phyloP scores from a whole-genome alignment of 768 basidiomycete genomes.

The Solioccasus polychromus region DNA sequence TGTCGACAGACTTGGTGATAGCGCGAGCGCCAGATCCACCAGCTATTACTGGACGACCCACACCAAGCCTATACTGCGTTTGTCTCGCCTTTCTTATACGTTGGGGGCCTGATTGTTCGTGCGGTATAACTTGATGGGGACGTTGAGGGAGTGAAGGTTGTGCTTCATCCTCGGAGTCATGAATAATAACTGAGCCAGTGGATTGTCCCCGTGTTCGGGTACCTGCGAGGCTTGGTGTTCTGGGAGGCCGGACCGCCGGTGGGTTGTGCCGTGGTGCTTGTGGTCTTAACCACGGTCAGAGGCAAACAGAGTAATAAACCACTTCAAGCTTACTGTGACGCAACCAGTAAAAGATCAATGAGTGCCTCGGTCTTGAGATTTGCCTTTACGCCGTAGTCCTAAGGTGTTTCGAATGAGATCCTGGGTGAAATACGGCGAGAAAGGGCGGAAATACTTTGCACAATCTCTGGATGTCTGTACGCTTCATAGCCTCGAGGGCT shows the following conservation, averaged over 20 bases:
- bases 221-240: slow-evolving; percentile 29
- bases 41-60: slow-evolving; percentile 63
- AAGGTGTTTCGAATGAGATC: slow-evolving; percentile 15
- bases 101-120: slow-evolving; percentile 23
- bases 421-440: slow-evolving; percentile 12
- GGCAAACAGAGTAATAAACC: slow-evolving; percentile 34
- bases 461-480: slow-evolving; percentile 52
- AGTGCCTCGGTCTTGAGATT: slow-evolving; percentile 80
- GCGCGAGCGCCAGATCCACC: slow-evolving; percentile 67
- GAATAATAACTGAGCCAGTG: slow-evolving; percentile 35
- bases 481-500: slow-evolving; percentile 51
- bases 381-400: slow-evolving; percentile 81
- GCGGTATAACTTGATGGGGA: slow-evolving; percentile 11
- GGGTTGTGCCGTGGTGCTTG: slow-evolving; percentile 20
- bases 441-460: slow-evolving; percentile 48
- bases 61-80: slow-evolving; percentile 64
- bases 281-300: slow-evolving; percentile 31
- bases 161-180: slow-evolving; percentile 45
- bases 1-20: slow-evolving; percentile 56
- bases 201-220: slow-evolving; percentile 32
- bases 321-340: slow-evolving; percentile 37
- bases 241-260: slow-evolving; percentile 24
- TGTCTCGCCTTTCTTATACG: slow-evolving; percentile 71
- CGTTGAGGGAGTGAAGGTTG: slow-evolving; percentile 23
- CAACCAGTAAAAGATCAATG: slow-evolving; percentile 69